phyloP scores from a whole-genome alignment of 2,329 filamentous ascomycete genomes.

The Ceratocystis albifundus region DNA sequence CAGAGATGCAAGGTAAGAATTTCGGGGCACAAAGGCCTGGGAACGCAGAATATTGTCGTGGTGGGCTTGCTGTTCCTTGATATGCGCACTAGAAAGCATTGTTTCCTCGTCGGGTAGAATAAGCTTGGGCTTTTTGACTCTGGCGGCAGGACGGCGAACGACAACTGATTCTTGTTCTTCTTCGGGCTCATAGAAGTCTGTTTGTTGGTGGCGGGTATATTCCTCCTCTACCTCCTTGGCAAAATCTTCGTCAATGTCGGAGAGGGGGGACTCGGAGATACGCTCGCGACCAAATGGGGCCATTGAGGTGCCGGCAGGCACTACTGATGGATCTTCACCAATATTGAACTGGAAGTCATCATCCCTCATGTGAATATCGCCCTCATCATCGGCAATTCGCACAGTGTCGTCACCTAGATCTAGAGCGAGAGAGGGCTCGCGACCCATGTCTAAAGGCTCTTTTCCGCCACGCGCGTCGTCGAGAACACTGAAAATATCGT shows the following conservation, averaged over 20 bases:
- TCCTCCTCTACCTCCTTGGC: constrained; percentile 49
- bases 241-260: constrained; percentile 54
- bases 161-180: constrained; percentile 47
- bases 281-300: constrained; percentile 42
- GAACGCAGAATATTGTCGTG: constrained; percentile 76
- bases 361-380: constrained; percentile 49
- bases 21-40: constrained; percentile 70
- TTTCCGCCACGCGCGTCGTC: constrained; percentile 46
- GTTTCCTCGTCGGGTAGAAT: constrained; percentile 73
- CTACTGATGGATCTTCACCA: constrained; percentile 44
- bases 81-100: constrained; percentile 61
- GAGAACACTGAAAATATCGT: constrained; percentile 56
- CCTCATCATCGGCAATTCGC: constrained; percentile 52
- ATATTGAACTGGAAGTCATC: constrained; percentile 55
- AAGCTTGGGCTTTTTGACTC: constrained; percentile 64
- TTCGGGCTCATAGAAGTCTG: constrained; percentile 50
- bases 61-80: constrained; percentile 77
- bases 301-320: constrained; percentile 36
- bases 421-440: constrained; percentile 45
- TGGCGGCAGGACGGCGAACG: constrained; percentile 58
- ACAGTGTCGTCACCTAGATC: constrained; percentile 45
- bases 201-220: constrained; percentile 40
- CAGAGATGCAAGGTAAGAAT: constrained; percentile 74
- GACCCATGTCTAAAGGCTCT: constrained; percentile 37
- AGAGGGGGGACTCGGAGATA: constrained; percentile 59